Evolutionary conservation across 2,329 filamentous ascomycete genomes (phyloP), one percentile per base, ranked within the genome.

Genomic region (Cladosporium sphaerospermum): DNA sequence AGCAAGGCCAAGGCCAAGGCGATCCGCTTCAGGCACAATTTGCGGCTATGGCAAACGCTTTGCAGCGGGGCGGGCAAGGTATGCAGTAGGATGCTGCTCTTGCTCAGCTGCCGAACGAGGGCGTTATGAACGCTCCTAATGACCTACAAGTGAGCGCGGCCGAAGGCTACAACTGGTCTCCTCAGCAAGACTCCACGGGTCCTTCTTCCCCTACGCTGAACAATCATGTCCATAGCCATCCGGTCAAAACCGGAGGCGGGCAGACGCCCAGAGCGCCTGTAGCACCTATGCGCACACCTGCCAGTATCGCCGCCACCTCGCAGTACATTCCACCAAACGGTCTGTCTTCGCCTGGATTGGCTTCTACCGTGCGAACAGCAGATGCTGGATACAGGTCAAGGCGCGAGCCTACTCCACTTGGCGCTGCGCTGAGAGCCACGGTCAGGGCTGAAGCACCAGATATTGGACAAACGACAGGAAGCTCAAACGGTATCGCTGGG

Each of bases 21-120:
- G 56, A 57, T 36, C 59, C 56, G 36, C 53, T 65, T 48, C 57
- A 53, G 34, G 58, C 58, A 53, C 60, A 64, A 44, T 65, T 67
- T 51, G 59, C 60, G 37, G 63, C 62, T 37, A 67, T 66, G 65
- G 32, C 32, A 4, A 42, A 45, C 14, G 41, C 52, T 10, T 31
- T 54, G 7, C 52, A 54, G 37, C 52, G 46, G 10, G 52, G 52
- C 7, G 45, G 46, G 14, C 45, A 44, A 40, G 51, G 51, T 10
- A 47, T 46, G 43, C 43, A 46, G 37, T 53, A 53, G 51, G 32
- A 32, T 19, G 16, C 32, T 37, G 34, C 23, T 32, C 43, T 31
- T 34, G 43, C 43, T 32, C 36, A 39, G 36, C 36, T 28, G 23
- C 36, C 36, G 13, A n/a, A 39, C 36, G 13, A 13, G 36, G 36